phyloP scores from a whole-genome alignment of 208 protist genomes.

The Trypanosoma brucei region DNA sequence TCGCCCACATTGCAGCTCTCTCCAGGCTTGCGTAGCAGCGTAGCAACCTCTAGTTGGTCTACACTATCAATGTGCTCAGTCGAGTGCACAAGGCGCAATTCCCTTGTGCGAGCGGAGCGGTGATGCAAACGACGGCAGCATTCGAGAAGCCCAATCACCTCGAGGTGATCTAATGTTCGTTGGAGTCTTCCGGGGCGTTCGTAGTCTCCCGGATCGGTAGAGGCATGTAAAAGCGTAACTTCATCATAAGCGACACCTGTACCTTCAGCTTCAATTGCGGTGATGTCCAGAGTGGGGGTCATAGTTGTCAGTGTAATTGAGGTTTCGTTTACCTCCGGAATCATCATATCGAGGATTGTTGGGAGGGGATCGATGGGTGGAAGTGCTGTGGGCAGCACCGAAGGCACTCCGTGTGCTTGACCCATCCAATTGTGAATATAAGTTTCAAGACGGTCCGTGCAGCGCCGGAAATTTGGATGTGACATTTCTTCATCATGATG shows the following conservation, averaged over 20 bases:
- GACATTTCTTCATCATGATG: neutral
- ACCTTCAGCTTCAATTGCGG: neutral
- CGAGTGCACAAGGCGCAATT: slow-evolving; percentile 75
- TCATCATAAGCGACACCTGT: slow-evolving; percentile 69
- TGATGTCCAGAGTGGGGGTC: neutral
- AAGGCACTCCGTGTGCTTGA: neutral
- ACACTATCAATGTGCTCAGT: slow-evolving; percentile 62
- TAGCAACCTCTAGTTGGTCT: slow-evolving; percentile 62
- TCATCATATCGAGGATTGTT: slow-evolving; percentile 26
- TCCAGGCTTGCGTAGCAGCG: slow-evolving; percentile 17
- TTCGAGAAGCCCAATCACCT: slow-evolving; percentile 42
- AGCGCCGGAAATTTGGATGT: neutral
- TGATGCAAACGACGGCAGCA: slow-evolving; percentile 42
- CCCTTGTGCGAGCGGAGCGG: slow-evolving; percentile 46
- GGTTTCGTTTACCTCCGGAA: neutral
- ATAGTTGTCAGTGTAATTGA: neutral
- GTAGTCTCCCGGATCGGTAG: slow-evolving; percentile 46
- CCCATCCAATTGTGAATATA: slow-evolving; percentile 22
- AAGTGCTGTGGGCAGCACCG: slow-evolving; percentile 1
- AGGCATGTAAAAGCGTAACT: slow-evolving; percentile 57
- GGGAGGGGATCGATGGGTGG: slow-evolving; percentile 13
- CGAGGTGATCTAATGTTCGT: slow-evolving; percentile 60
- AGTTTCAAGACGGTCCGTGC: slow-evolving; percentile 5
- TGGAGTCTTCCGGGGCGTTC: slow-evolving; percentile 72
- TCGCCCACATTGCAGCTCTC: slow-evolving; percentile 38